A percentile compares a stretch with the other conserved stretches of the same genome.
Conservation (phyloP, 1,284 basidiomycete species). For the Ustilago vetiveriae region DNA sequence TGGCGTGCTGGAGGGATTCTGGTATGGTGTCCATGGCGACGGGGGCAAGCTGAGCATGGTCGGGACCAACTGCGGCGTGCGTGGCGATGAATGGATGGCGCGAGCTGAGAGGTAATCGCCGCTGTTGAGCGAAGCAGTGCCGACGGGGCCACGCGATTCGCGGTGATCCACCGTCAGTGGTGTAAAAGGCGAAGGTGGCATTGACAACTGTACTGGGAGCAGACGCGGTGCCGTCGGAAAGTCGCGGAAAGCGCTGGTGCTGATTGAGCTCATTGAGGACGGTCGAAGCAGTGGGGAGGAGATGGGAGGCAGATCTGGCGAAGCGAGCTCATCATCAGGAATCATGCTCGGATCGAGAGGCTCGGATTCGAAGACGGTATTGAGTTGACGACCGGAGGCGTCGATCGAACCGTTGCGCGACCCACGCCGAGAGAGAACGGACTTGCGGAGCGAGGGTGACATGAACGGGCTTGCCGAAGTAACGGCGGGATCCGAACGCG, state of each 20-base stretch:
- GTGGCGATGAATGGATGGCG: conserved; percentile 27
- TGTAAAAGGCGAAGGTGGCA: conserved; percentile 47
- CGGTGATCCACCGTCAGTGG: conserved; percentile 33
- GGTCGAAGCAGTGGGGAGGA: conserved; percentile 35
- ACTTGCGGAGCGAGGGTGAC: conserved; percentile 17
- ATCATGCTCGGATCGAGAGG: conserved; percentile 32
- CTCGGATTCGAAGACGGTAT: conserved; percentile 41
- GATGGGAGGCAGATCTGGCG: conserved; percentile 40
- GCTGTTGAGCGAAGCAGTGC: conserved; percentile 1
- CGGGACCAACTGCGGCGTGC: conserved; percentile 48
- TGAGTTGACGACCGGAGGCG: conserved; percentile 33
- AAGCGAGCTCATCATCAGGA: conserved; percentile 36
- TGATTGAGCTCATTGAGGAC: conserved; percentile 17
- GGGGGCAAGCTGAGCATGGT: conserved; percentile 56
- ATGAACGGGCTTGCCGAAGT: conserved; percentile 25
- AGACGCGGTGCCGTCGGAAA: conserved; percentile 46
- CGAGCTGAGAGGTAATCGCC: conserved; percentile 42
- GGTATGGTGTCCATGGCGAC: conserved; percentile 56
- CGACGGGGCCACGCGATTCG: conserved; percentile 14
- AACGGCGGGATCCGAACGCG: conserved; percentile 23
- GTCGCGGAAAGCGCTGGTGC: conserved; percentile 26
- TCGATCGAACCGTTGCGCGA: conserved; percentile 35
- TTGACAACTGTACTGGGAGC: conserved; percentile 47
- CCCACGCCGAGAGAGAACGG: conserved; percentile 21
- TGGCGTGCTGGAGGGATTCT: conserved; percentile 7